Base-by-base conservation (phyloP, 805 yeast species). In the Metschnikowia corniflorae region DNA sequence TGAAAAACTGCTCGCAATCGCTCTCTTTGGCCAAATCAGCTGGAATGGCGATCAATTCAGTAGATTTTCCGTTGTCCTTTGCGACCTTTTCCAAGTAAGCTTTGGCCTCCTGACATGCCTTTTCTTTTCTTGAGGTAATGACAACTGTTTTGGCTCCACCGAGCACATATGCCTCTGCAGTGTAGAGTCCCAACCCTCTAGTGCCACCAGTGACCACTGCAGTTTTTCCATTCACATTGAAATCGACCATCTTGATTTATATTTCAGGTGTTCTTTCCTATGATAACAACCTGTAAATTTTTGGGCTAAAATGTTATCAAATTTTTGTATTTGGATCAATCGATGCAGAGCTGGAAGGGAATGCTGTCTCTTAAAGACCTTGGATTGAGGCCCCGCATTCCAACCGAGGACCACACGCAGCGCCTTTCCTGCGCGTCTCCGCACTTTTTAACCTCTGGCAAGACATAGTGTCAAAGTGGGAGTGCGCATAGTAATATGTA, bases 161-260 rank as follows among this genome's bases (percentile, higher is more conserved):
- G 30, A 63, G 55, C 5, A 81, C 71, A 27, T 80, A 67, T 2
- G 76, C 77, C 53, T 79, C 85, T 13, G 86, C 85, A 58, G 82
- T 77, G 53, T 76, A 60, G 28, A 78, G 71, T 0, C 91, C 91
- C 31, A 82, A 74, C 0, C 91, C 91, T 49, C 89, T 66, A 17
- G 86, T 76, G 19, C 88, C 87, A 4, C 88, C 89, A 6, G 89
- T 82, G 43, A 82, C 68, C 5, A 77, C 75, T 0, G 82, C 86
- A 7, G 72, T 69, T 58, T 80, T 81, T 12, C 82, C 85, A 42
- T 76, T 61, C 25, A 77, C 78, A 47, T 67, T 67, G 33, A 58
- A 60, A 42, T 67, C 71, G 19, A 67, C 71, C 72, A 66, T 68
- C n/a, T 21, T 44, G 19, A n/a, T n/a, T n/a, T n/a, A n/a, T n/a